phyloP scores from a whole-genome alignment of 257 asterid genomes.

The Leptodermis oblonga region DNA sequence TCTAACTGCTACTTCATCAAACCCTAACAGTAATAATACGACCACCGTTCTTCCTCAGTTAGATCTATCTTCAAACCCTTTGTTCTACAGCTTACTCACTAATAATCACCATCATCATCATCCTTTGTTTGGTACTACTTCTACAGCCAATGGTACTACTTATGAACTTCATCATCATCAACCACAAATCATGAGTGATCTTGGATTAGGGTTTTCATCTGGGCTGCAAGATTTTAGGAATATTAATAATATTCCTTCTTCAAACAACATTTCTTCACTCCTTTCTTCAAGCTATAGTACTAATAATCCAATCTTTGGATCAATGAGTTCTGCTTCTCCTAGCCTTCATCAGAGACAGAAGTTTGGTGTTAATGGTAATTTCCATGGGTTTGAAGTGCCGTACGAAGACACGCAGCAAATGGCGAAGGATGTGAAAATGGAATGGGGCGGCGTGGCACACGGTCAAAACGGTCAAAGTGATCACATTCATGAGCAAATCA shows the following conservation, averaged over 20 bases:
- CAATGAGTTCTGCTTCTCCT: constrained; percentile 24
- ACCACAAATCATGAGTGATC: constrained; percentile 20
- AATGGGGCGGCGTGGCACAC: constrained; percentile 17
- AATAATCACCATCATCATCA: constrained; percentile 2
- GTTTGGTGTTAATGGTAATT: constrained; percentile 11
- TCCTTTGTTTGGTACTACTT: constrained; percentile 21
- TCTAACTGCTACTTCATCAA: constrained; percentile 19
- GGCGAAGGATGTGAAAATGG: constrained; percentile 34
- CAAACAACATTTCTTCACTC: constrained; percentile 23
- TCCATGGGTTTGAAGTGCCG: constrained; percentile 9
- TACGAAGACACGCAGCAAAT: constrained; percentile 28
- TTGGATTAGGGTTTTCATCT: constrained; percentile 39
- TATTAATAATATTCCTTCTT: too few species aligned
- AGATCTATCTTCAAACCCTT: constrained; percentile 31
- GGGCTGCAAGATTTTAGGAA: constrained; percentile 24
- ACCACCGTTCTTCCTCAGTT: constrained; percentile 19
- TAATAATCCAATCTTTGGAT: constrained; percentile 26
- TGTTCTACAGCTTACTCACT: constrained; percentile 34
- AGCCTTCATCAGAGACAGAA: constrained; percentile 37
- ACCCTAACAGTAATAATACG: constrained; percentile 19
- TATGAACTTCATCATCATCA: constrained; percentile 20
- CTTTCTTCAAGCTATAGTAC: constrained; percentile 31
- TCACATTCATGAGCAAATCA: constrained; percentile 29
- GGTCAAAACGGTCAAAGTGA: constrained; percentile 11
- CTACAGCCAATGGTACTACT: too few species aligned